A percentile compares a stretch with the other conserved stretches of the same genome.
phyloP scores from a whole-genome alignment of 1,139 yeast genomes.

The Protomyces arabidopsidicola region DNA sequence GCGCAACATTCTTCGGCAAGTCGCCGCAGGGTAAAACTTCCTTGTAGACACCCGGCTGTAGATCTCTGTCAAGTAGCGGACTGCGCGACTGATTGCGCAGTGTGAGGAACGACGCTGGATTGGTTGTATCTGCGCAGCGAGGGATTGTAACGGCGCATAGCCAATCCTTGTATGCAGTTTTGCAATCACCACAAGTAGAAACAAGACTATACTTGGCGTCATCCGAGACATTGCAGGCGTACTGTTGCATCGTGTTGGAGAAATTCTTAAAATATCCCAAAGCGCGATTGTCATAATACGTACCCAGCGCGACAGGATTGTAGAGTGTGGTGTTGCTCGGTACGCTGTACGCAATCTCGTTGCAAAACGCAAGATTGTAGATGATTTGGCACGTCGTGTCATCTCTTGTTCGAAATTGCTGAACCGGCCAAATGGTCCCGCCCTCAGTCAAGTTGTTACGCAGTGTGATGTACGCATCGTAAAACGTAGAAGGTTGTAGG shows the following conservation, averaged over 20 bases:
- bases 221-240: constrained; percentile 68
- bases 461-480: constrained; percentile 61
- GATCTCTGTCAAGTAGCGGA: constrained; percentile 43
- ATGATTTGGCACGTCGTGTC: constrained; percentile 61
- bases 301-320: constrained; percentile 39
- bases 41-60: constrained; percentile 64
- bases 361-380: constrained; percentile 70
- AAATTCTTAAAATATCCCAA: constrained; percentile 56
- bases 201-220: constrained; percentile 67
- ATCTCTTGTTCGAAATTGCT: constrained; percentile 58
- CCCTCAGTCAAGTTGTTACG: constrained; percentile 43
- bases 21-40: constrained; percentile 85
- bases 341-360: constrained; percentile 78
- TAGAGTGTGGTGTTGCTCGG: constrained; percentile 52
- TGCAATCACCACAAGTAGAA: constrained; percentile 69
- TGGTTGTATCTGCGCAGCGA: constrained; percentile 53
- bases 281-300: constrained; percentile 63
- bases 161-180: constrained; percentile 73
- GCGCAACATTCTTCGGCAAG: constrained; percentile 69
- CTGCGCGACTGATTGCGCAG: constrained; percentile 57
- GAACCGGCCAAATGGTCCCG: constrained; percentile 60
- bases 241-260: constrained; percentile 66
- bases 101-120: constrained; percentile 32
- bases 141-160: constrained; percentile 88
- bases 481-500: constrained; percentile 57